These are phyloP conservation scores for Tylopilus cervinicoccineus DNA, from an alignment of 768 basidiomycete genomes.

Conservation along the genomic window DNA sequence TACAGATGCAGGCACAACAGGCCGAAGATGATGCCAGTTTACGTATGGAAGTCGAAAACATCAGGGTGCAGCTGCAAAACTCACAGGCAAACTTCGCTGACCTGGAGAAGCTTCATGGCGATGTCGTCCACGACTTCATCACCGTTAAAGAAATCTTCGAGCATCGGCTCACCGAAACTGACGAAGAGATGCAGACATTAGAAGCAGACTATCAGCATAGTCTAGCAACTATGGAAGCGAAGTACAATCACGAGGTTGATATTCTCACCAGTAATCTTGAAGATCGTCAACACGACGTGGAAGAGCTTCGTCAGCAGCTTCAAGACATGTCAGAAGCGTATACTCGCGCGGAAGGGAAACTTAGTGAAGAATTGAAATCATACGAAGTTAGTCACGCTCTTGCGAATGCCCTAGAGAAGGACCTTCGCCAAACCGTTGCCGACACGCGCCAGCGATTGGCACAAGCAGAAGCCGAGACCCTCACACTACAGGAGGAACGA, in stretches of 20 bases:
- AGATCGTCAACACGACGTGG: slow-evolving; percentile 34
- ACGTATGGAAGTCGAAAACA: slow-evolving; percentile 23
- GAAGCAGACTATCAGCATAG: slow-evolving; percentile 24
- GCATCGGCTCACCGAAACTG: slow-evolving; percentile 22
- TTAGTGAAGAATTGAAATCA: slow-evolving; percentile 23
- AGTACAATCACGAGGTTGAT: slow-evolving; percentile 29
- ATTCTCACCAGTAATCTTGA: slow-evolving; percentile 37
- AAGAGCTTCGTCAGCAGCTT: slow-evolving; percentile 35
- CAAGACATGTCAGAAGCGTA: slow-evolving; percentile 36
- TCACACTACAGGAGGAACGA: slow-evolving; percentile 47
- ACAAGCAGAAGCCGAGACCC: slow-evolving; percentile 34
- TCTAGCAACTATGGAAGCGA: slow-evolving; percentile 31
- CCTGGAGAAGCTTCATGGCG: slow-evolving; percentile 25
- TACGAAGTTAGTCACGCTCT: slow-evolving; percentile 24
- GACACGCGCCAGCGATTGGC: slow-evolving; percentile 39
- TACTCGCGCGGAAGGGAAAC: slow-evolving; percentile 28
- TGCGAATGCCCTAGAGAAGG: slow-evolving; percentile 33
- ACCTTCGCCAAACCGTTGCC: slow-evolving; percentile 36
- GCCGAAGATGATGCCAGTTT: slow-evolving; percentile 19
- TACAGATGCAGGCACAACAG: slow-evolving; percentile 10
- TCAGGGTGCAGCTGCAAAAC: slow-evolving; percentile 18
- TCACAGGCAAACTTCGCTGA: slow-evolving; percentile 22
- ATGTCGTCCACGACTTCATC: slow-evolving; percentile 22
- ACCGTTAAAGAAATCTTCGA: slow-evolving; percentile 30
- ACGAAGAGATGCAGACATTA: slow-evolving; percentile 21